Percentiles rank a stretch among this genome's conserved stretches.
Conservation (phyloP, 257 asterid genomes). For the Anisodus tanguticus region DNA sequence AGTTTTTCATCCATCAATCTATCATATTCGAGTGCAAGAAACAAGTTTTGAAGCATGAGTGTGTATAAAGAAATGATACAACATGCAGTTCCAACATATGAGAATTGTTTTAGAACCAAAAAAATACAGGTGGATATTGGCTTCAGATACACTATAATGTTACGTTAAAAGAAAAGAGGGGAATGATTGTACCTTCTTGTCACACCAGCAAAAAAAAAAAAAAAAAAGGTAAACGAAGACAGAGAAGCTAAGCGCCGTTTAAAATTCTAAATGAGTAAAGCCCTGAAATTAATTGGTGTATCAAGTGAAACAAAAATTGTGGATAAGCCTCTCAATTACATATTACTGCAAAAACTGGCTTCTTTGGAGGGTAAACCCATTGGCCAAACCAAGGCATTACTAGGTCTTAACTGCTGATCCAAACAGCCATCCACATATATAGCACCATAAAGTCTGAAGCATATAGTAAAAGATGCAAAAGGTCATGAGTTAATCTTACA, state of each 20-base stretch:
- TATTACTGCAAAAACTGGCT: not conserved
- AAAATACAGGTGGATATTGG: not conserved
- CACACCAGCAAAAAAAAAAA: not conserved
- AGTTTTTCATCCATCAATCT: not conserved
- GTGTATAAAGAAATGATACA: not conserved
- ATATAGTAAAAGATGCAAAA: constrained; percentile 26
- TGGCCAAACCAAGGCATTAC: not conserved
- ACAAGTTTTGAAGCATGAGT: not conserved
- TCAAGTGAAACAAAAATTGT: not conserved
- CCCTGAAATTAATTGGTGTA: not conserved
- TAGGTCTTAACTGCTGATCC: not conserved
- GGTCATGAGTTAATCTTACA: constrained; percentile 51
- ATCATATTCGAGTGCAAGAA: not conserved
- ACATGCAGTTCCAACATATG: not conserved
- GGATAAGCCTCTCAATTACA: constrained; percentile 12
- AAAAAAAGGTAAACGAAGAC: not conserved
- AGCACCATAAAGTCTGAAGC: constrained; percentile 16
- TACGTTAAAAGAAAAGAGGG: constrained; percentile 9
- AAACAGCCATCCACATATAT: not conserved
- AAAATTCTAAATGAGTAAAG: not conserved
- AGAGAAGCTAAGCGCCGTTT: constrained; percentile 3
- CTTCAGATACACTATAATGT: not conserved
- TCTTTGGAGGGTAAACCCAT: constrained; percentile 13
- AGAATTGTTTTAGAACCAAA: not conserved
- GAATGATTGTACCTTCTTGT: not conserved